These are phyloP conservation scores for Quercus phellos DNA, from an alignment of 331 rosid genomes.

Conservation along the genomic window DNA sequence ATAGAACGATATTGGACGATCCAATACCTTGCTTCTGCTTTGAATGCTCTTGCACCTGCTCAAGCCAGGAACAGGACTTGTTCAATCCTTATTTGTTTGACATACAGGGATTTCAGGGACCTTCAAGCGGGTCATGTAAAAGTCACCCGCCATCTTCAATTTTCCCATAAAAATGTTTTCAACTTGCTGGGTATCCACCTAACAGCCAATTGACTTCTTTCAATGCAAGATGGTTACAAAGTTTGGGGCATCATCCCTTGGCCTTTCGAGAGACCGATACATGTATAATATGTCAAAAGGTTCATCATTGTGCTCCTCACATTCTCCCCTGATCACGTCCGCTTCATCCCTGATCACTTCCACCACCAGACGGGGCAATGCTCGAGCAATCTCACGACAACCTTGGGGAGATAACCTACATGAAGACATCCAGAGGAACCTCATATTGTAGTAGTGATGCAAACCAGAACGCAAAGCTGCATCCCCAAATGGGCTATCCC, in stretches of 20 bases:
- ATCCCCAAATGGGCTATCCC: constrained; percentile 90
- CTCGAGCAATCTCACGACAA: constrained; percentile 59
- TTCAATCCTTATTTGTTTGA: constrained; percentile 22
- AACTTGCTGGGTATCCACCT: constrained; percentile 25
- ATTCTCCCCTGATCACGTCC: constrained; percentile 9
- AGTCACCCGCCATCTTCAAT: constrained; percentile 30
- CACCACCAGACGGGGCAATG: constrained; percentile 58
- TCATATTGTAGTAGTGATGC: constrained; percentile 78
- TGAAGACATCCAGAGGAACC: constrained; percentile 85
- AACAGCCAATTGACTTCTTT: constrained; percentile 26
- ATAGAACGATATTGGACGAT: constrained; percentile 44
- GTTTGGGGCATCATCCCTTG: constrained; percentile 58
- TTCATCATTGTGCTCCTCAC: constrained; percentile 19
- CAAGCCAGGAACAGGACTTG: constrained; percentile 27
- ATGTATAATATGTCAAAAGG: constrained; percentile 50
- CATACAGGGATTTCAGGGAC: constrained; percentile 30
- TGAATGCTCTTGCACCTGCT: constrained; percentile 22
- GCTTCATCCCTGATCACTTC: constrained; percentile 41
- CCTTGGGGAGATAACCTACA: constrained; percentile 62
- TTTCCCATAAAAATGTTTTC: constrained; percentile 16
- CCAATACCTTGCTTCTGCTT: constrained; percentile 28
- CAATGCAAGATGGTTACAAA: constrained; percentile 52
- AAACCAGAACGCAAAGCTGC: constrained; percentile 60
- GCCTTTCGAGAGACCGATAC: constrained; percentile 82
- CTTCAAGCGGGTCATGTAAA: constrained; percentile 38